phyloP scores from a whole-genome alignment of 2,329 filamentous ascomycete genomes.

The Colletotrichum spaethianum region DNA sequence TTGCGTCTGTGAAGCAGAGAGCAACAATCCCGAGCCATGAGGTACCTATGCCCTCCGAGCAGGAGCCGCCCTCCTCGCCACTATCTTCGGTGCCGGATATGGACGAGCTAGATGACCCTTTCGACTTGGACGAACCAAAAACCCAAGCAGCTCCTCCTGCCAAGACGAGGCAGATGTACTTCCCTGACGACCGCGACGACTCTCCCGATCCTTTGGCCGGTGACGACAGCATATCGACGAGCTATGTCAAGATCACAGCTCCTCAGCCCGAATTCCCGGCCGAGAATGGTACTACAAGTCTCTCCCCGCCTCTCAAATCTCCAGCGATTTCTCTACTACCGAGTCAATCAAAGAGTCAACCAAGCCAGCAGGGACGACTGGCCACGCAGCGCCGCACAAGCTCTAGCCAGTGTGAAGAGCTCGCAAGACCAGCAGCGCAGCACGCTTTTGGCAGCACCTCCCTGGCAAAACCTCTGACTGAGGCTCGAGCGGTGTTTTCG shows the following conservation, averaged over 20 bases:
- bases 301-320: conserved; percentile 1
- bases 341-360: conserved; percentile 3
- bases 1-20: not conserved
- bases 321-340: not conserved
- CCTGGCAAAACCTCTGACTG: not conserved
- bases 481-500: not conserved
- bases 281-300: conserved; percentile 24
- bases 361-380: not conserved
- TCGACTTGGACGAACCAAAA: conserved; percentile 8
- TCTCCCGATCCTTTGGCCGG: conserved; percentile 39
- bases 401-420: not conserved
- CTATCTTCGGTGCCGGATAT: conserved; percentile 52
- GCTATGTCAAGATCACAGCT: conserved; percentile 54
- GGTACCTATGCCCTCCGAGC: conserved; percentile 9
- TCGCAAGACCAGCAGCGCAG: not conserved
- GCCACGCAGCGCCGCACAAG: not conserved
- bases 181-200: not conserved
- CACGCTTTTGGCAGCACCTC: not conserved
- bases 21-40: not conserved
- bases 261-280: conserved; percentile 47
- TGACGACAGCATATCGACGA: conserved; percentile 54
- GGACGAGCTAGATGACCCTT: conserved; percentile 44
- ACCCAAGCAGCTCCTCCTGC: not conserved
- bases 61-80: conserved; percentile 50
- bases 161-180: conserved; percentile 8